Percentiles rank a stretch among this genome's conserved stretches.
These are phyloP conservation scores for Fusarium odoratissimum DNA, from an alignment of 2,329 filamentous ascomycete species.

Conservation along the genomic window DNA sequence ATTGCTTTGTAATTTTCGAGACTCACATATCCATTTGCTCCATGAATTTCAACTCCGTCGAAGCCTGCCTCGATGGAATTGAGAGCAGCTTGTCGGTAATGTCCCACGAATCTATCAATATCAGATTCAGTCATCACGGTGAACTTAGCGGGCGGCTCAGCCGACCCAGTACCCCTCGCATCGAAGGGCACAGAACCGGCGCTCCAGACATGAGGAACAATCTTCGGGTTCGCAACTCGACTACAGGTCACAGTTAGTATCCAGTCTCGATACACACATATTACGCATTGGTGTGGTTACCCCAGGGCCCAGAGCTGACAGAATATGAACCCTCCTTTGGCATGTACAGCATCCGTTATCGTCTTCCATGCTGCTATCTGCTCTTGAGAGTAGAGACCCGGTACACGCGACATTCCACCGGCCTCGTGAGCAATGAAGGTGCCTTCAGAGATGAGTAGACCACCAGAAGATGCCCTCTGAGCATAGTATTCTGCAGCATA, in stretches of 20 bases:
- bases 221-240: slow-evolving; percentile 35
- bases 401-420: slow-evolving; percentile 45
- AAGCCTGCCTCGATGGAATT: slow-evolving; percentile 73
- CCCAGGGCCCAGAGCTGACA: slow-evolving; percentile 73
- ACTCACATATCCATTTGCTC: slow-evolving; percentile 68
- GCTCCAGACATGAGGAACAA: slow-evolving; percentile 34
- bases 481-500: slow-evolving; percentile 59
- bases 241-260: slow-evolving; percentile 17
- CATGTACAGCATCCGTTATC: slow-evolving; percentile 72
- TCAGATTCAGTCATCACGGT: slow-evolving; percentile 71
- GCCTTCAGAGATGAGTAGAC: slow-evolving; percentile 59
- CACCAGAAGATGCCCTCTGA: slow-evolving; percentile 58
- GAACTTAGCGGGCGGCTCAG: slow-evolving; percentile 41
- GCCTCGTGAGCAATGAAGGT: slow-evolving; percentile 55
- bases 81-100: slow-evolving; percentile 65
- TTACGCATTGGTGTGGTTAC: slow-evolving; percentile 62
- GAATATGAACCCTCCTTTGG: slow-evolving; percentile 70
- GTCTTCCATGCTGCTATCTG: slow-evolving; percentile 71
- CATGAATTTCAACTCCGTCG: slow-evolving; percentile 75
- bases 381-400: slow-evolving; percentile 65
- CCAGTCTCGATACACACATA: slow-evolving; percentile 23
- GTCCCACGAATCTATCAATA: slow-evolving; percentile 70
- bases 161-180: slow-evolving; percentile 6
- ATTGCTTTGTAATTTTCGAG: neutral
- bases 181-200: slow-evolving; percentile 31